phyloP scores from a whole-genome alignment of 306 rosid genomes.

The Arachis stenosperma region DNA sequence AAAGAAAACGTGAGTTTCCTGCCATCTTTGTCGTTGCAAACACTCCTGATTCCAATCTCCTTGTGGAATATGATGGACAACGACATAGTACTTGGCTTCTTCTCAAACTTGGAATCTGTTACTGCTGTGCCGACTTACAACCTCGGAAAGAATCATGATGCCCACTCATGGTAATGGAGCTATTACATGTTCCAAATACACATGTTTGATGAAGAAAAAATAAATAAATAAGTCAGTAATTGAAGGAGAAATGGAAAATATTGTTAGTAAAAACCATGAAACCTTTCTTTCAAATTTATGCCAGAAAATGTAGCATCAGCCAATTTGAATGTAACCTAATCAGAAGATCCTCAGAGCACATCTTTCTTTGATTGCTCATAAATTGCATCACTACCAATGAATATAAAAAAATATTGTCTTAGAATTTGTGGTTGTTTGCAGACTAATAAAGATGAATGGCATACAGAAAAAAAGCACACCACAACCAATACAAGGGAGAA shows the following conservation, averaged over 20 bases:
- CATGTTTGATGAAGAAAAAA: conserved; percentile 12
- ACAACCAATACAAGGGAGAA: conserved; percentile 68
- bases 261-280: conserved; percentile 20
- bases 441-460: conserved; percentile 42
- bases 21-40: too few relatives aligned
- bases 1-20: too few relatives aligned
- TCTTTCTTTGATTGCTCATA: conserved; percentile 4
- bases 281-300: conserved; percentile 21
- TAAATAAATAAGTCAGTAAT: background rate
- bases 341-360: conserved; percentile 25
- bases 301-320: conserved; percentile 24
- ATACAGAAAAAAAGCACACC: conserved; percentile 60
- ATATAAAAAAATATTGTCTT: conserved; percentile 35
- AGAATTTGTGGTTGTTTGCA: conserved; percentile 45
- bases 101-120: too few relatives aligned
- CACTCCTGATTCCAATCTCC: too few relatives aligned
- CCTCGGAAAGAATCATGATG: background rate
- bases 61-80: too few relatives aligned
- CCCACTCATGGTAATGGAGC: conserved; percentile 24
- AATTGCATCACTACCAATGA: background rate
- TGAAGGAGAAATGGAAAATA: background rate
- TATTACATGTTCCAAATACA: conserved; percentile 47
- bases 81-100: too few relatives aligned
- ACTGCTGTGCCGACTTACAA: too few relatives aligned
- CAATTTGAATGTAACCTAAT: background rate